Conservation (phyloP, 345 rosid species). For the Camelina hispida region DNA sequence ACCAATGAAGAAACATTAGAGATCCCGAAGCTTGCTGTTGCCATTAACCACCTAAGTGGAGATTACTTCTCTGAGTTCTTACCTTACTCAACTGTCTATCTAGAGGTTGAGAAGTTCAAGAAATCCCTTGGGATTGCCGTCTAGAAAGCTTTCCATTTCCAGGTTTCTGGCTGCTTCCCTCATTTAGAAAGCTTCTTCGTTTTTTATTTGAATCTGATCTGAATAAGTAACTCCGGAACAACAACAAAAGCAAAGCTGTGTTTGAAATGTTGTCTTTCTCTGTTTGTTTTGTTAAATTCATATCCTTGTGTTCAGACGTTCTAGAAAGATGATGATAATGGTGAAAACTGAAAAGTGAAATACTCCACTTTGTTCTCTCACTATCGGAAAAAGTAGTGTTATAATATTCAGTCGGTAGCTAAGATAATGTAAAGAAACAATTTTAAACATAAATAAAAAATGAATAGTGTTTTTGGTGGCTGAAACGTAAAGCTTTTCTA, state of each 20-base stretch:
- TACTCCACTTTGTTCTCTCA: not conserved
- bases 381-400: not conserved
- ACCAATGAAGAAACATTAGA: constrained; percentile 94
- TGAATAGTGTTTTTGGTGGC: not conserved
- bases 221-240: constrained; percentile 46
- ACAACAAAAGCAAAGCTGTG: constrained; percentile 34
- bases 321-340: constrained; percentile 32
- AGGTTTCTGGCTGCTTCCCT: constrained; percentile 38
- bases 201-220: not conserved
- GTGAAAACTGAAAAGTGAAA: constrained; percentile 25
- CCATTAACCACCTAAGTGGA: constrained; percentile 83
- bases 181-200: constrained; percentile 13
- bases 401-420: not conserved
- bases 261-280: constrained; percentile 32
- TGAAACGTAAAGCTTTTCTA: not conserved
- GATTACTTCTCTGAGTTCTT: constrained; percentile 82
- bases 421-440: not conserved
- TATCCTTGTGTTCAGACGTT: constrained; percentile 22
- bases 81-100: constrained; percentile 85
- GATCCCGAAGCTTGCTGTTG: constrained; percentile 96
- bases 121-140: constrained; percentile 68
- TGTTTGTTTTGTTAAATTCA: constrained; percentile 23
- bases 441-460: not conserved
- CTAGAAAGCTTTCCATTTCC: constrained; percentile 32
- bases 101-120: constrained; percentile 95